These are phyloP conservation scores for Ganoderma sinense DNA, from an alignment of 1,284 basidiomycete genomes.

Conservation along the genomic window DNA sequence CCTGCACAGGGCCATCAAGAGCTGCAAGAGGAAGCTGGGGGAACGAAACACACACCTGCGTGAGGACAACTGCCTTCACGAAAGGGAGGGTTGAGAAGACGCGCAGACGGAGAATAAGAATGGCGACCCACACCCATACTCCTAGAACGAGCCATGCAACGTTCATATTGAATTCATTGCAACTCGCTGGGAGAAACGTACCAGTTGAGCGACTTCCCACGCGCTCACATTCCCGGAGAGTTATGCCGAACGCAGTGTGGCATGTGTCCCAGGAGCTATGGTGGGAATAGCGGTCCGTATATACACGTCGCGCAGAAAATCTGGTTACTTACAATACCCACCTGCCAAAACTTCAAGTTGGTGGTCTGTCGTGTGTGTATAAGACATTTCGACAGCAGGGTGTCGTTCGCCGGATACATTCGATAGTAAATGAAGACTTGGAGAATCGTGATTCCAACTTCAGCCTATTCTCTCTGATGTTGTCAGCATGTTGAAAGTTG, in stretches of 20 bases:
- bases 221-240: background rate
- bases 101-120: too few species aligned
- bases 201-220: background rate
- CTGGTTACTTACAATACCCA: background rate
- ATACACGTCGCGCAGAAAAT: background rate
- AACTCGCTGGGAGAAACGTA: background rate
- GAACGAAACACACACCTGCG: too few species aligned
- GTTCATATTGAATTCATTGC: background rate
- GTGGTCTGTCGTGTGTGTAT: too few species aligned
- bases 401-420: background rate
- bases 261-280: background rate
- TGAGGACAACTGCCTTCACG: too few species aligned
- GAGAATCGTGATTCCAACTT: background rate
- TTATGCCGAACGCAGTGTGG: background rate
- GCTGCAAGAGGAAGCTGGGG: too few species aligned
- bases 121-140: background rate
- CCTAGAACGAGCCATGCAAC: background rate
- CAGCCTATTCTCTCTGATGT: background rate
- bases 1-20: too few species aligned
- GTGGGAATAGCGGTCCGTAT: background rate
- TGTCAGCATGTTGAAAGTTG: background rate
- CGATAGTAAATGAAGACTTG: background rate
- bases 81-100: too few species aligned
- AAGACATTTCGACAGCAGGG: background rate
- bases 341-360: too few species aligned